Evolutionary conservation across 192 early-diverging fungal species (phyloP).

Genomic region (Backusella parvicylindrica): DNA sequence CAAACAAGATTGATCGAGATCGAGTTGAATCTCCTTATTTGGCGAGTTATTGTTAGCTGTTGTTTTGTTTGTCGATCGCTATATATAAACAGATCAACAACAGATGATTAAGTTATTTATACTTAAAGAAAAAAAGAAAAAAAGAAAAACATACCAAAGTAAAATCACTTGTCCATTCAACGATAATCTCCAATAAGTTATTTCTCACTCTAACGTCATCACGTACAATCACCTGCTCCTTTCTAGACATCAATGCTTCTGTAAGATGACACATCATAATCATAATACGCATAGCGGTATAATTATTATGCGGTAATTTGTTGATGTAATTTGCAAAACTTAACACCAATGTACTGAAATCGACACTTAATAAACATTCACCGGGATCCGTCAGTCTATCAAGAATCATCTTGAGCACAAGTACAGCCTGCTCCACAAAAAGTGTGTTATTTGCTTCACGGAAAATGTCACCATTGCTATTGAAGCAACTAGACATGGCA

Average conservation of each 20-base stretch:
- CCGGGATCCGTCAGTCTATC: constrained; percentile 54
- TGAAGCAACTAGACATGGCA: constrained; percentile 59
- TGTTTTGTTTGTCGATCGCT: constrained; percentile 9
- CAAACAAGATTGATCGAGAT: constrained; percentile 72
- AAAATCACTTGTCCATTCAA: constrained; percentile 72
- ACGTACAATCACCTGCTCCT: constrained; percentile 61
- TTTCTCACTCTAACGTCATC: constrained; percentile 69
- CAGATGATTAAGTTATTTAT: constrained; percentile 8
- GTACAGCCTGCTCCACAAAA: constrained; percentile 66
- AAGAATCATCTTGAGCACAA: constrained; percentile 63
- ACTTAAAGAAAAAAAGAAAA: neutral
- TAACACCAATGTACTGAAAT: constrained; percentile 61
- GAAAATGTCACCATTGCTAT: constrained; percentile 48
- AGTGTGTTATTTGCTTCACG: constrained; percentile 52
- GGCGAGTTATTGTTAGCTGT: constrained; percentile 4
- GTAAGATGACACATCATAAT: constrained; percentile 71
- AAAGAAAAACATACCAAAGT: constrained; percentile 32
- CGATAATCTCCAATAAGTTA: constrained; percentile 58
- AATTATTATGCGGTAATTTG: constrained; percentile 41
- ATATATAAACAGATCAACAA: neutral
- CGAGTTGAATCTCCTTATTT: constrained; percentile 60
- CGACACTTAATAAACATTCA: constrained; percentile 49
- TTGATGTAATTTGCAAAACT: constrained; percentile 65
- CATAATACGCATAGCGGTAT: constrained; percentile 54
- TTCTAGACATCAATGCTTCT: constrained; percentile 66